Conservation (phyloP, 495 filamentous ascomycete species). For the Talaromyces wortmannii region DNA sequence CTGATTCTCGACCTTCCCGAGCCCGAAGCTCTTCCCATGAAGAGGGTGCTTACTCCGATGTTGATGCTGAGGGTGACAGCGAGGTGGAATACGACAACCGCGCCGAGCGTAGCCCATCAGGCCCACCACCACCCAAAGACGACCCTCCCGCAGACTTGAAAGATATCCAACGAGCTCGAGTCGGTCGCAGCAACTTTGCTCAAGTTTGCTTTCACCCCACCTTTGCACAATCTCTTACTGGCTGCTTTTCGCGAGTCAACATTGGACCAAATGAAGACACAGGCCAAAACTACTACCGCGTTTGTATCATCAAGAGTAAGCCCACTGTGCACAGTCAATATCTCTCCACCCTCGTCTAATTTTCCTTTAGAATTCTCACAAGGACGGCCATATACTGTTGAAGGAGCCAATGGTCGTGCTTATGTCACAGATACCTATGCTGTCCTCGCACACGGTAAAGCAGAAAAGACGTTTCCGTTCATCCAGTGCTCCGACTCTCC, state of each 20-base stretch:
- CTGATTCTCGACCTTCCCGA: conserved; percentile 33
- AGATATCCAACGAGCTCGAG: conserved; percentile 73
- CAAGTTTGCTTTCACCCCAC: conserved; percentile 86
- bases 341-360: neutral
- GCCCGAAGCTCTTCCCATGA: conserved; percentile 17
- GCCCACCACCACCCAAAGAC: conserved; percentile 37
- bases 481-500: conserved; percentile 70
- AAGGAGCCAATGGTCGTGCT: conserved; percentile 58
- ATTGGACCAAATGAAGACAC: conserved; percentile 65
- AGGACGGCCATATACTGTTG: conserved; percentile 74
- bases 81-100: conserved; percentile 69
- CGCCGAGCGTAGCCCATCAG: conserved; percentile 18
- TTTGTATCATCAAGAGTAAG: conserved; percentile 80
- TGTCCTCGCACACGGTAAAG: conserved; percentile 65
- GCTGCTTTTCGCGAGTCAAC: conserved; percentile 75
- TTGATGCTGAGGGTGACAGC: conserved; percentile 69
- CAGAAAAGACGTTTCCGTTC: conserved; percentile 73
- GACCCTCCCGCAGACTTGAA: conserved; percentile 61
- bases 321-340: neutral
- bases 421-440: conserved; percentile 75
- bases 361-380: conserved; percentile 56
- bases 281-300: conserved; percentile 68
- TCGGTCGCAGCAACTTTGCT: conserved; percentile 75
- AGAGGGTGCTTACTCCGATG: conserved; percentile 49
- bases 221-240: conserved; percentile 71